These are phyloP conservation scores for Coemansia aciculifera DNA, from an alignment of 192 early-diverging fungal species.

Conservation along the genomic window DNA sequence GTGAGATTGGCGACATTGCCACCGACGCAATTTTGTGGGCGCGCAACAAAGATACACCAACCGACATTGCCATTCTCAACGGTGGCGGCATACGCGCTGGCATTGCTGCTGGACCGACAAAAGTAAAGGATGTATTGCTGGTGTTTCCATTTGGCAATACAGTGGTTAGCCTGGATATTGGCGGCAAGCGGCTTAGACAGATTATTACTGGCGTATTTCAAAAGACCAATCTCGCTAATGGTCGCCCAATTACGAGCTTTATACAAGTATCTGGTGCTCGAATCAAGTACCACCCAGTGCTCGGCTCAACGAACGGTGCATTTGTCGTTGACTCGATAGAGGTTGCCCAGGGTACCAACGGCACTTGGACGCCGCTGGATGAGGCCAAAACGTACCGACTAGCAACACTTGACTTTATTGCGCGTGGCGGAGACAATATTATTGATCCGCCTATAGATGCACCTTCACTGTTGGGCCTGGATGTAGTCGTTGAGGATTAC, in stretches of 20 bases:
- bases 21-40: slow-evolving; percentile 63
- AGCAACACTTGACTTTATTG: slow-evolving; percentile 60
- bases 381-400: slow-evolving; percentile 51
- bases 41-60: slow-evolving; percentile 20
- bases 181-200: slow-evolving; percentile 57
- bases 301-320: neutral
- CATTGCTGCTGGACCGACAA: slow-evolving; percentile 55
- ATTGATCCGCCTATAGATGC: slow-evolving; percentile 28
- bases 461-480: slow-evolving; percentile 22
- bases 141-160: slow-evolving; percentile 64
- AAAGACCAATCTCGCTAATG: slow-evolving; percentile 31
- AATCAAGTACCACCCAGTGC: slow-evolving; percentile 21
- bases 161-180: slow-evolving; percentile 51
- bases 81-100: slow-evolving; percentile 66
- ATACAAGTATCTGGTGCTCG: slow-evolving; percentile 60
- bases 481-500: slow-evolving; percentile 45
- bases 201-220: slow-evolving; percentile 57
- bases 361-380: slow-evolving; percentile 39
- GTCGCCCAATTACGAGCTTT: slow-evolving; percentile 52
- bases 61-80: slow-evolving; percentile 62
- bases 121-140: slow-evolving; percentile 58
- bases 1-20: slow-evolving; percentile 63
- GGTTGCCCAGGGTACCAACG: slow-evolving; percentile 14
- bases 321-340: slow-evolving; percentile 18
- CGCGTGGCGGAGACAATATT: slow-evolving; percentile 62